Evolutionary conservation across 148 eudicot species (phyloP).

Genomic region (Chenopodium quinoa): DNA sequence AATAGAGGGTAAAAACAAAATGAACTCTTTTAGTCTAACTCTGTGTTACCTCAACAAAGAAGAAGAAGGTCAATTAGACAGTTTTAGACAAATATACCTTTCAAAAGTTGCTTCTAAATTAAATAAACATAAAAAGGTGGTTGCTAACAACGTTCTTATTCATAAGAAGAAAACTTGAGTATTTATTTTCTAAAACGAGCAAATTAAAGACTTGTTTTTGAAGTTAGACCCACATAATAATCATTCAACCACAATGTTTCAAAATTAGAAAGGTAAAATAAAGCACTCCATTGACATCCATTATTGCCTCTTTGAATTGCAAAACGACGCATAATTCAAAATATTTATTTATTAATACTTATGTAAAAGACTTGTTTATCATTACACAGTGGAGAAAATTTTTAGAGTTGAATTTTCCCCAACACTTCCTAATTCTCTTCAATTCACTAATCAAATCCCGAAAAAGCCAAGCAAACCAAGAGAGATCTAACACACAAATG

Average conservation of each 20-base stretch:
- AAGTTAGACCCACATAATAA: too few relatives aligned
- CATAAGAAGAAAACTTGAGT: too few relatives aligned
- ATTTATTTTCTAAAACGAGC: too few relatives aligned
- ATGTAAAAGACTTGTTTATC: neutral
- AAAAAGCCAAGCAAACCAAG: conserved; percentile 4
- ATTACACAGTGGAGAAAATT: conserved; percentile 15
- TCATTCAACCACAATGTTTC: neutral
- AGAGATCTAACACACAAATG: neutral
- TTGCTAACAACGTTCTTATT: too few relatives aligned
- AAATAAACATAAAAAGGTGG: too few relatives aligned
- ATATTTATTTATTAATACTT: conserved; percentile 9
- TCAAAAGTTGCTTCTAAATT: too few relatives aligned
- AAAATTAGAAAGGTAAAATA: neutral
- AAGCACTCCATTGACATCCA: neutral
- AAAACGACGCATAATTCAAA: conserved; percentile 12
- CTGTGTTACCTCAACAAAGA: too few relatives aligned
- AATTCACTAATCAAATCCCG: conserved; percentile 4
- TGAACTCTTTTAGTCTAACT: too few relatives aligned
- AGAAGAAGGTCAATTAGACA: too few relatives aligned
- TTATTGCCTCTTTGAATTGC: conserved; percentile 11
- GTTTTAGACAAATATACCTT: too few relatives aligned
- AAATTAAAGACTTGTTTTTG: too few relatives aligned
- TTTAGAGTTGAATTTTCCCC: conserved; percentile 6
- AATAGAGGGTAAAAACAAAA: too few relatives aligned
- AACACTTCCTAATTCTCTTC: neutral